Percentiles rank a stretch among this genome's conserved stretches.
Conservation (phyloP, 345 rosid genomes). For the Hibiscus syriacus region DNA sequence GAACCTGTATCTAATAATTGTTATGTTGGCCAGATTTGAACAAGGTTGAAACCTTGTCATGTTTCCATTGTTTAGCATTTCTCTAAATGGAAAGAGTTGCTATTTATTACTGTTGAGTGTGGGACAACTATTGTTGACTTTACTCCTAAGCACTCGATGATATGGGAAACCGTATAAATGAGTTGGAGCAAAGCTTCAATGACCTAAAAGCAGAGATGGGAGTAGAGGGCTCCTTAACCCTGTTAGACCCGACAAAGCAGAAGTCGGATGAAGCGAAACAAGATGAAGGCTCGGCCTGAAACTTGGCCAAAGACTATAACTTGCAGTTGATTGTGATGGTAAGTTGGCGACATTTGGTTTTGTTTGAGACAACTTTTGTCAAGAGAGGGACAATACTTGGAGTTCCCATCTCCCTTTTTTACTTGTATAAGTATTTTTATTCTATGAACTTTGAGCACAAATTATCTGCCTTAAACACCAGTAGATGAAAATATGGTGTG, state of each 20-base stretch:
- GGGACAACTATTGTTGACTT: constrained; percentile 23
- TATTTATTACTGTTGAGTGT: background rate
- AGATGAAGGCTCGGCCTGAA: constrained; percentile 44
- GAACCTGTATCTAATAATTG: background rate
- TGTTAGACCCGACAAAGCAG: constrained; percentile 37
- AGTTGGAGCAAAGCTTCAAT: constrained; percentile 65
- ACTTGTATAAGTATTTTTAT: background rate
- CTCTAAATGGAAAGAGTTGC: background rate
- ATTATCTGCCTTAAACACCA: background rate
- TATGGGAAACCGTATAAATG: constrained; percentile 63
- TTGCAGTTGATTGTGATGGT: background rate
- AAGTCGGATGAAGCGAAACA: constrained; percentile 27
- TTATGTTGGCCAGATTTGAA: background rate
- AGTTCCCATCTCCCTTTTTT: background rate
- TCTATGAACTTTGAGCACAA: background rate
- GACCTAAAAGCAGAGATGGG: constrained; percentile 58
- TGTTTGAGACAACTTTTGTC: background rate
- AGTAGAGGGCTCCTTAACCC: constrained; percentile 59
- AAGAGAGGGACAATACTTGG: background rate
- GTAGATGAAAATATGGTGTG: background rate
- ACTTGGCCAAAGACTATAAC: constrained; percentile 2
- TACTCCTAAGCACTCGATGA: constrained; percentile 62
- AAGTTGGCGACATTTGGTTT: no score
- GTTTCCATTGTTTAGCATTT: background rate
- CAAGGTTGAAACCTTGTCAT: background rate